Percentiles rank a stretch among this genome's conserved stretches.
Evolutionary conservation across 768 basidiomycete genomes (phyloP).

Genomic region (Tephrocybe rancida): DNA sequence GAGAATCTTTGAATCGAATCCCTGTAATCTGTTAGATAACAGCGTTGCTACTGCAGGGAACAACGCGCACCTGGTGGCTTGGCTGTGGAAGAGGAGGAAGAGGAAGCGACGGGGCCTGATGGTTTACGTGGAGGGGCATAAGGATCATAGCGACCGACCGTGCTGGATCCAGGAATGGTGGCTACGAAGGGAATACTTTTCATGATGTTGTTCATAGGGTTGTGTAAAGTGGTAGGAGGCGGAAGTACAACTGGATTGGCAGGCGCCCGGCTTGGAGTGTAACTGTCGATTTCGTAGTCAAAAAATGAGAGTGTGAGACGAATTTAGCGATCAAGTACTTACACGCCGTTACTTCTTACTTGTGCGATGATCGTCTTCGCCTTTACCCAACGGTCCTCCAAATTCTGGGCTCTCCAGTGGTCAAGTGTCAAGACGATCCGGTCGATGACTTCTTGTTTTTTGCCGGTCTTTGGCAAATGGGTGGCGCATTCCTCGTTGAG

Average conservation of each 20-base stretch:
- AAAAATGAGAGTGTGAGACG: background rate
- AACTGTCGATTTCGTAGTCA: slow-evolving; percentile 12
- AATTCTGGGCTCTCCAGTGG: slow-evolving; percentile 55
- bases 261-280: slow-evolving; percentile 19
- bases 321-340: slow-evolving; percentile 33
- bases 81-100: slow-evolving; percentile 30
- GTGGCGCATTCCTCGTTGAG: slow-evolving; percentile 79
- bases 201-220: slow-evolving; percentile 25
- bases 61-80: slow-evolving; percentile 31
- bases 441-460: slow-evolving; percentile 88
- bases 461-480: slow-evolving; percentile 73
- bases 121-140: slow-evolving; percentile 61
- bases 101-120: slow-evolving; percentile 37
- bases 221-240: slow-evolving; percentile 16
- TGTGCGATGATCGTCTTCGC: slow-evolving; percentile 69
- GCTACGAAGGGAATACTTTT: slow-evolving; percentile 32
- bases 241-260: slow-evolving; percentile 19
- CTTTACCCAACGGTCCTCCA: slow-evolving; percentile 67
- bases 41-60: background rate
- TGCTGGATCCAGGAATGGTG: slow-evolving; percentile 32
- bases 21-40: slow-evolving; percentile 35
- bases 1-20: slow-evolving; percentile 79
- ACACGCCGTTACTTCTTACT: slow-evolving; percentile 69
- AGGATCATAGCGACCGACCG: slow-evolving; percentile 60
- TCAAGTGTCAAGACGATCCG: slow-evolving; percentile 65